Percentiles rank a stretch among this genome's conserved stretches.
Evolutionary conservation across 2,329 filamentous ascomycete species (phyloP).

Genomic region (Aaosphaeria arxii): DNA sequence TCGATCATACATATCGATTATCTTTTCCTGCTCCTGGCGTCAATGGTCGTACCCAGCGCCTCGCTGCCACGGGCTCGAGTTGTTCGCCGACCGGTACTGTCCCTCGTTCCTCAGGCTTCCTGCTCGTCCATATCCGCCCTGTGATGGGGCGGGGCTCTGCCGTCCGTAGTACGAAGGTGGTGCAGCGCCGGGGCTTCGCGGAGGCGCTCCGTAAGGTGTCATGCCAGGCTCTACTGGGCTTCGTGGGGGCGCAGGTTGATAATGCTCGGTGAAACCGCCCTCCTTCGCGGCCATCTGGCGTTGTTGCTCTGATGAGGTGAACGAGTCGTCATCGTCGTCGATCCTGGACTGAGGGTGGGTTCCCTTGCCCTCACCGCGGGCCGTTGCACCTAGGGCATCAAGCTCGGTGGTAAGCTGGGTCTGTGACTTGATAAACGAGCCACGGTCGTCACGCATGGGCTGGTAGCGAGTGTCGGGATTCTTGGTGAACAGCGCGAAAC

Average conservation of each 20-base stretch:
- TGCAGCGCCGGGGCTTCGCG: slow-evolving; percentile 9
- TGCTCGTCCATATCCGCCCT: slow-evolving; percentile 19
- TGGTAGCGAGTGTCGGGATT: slow-evolving; percentile 95
- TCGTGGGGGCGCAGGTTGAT: slow-evolving; percentile 41
- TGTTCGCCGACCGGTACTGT: slow-evolving; percentile 49
- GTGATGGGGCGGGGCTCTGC: slow-evolving; percentile 28
- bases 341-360: slow-evolving; percentile 53
- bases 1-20: slow-evolving; percentile 33
- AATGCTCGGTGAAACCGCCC: slow-evolving; percentile 40
- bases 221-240: slow-evolving; percentile 47
- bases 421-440: slow-evolving; percentile 96
- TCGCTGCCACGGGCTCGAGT: slow-evolving; percentile 62
- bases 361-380: slow-evolving; percentile 68
- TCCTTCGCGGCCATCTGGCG: slow-evolving; percentile 32
- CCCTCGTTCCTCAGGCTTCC: slow-evolving; percentile 25
- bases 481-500: slow-evolving; percentile 81
- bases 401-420: slow-evolving; percentile 84
- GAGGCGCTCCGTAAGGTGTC: slow-evolving; percentile 24
- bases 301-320: slow-evolving; percentile 47
- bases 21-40: slow-evolving; percentile 38
- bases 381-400: slow-evolving; percentile 84
- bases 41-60: slow-evolving; percentile 63
- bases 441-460: slow-evolving; percentile 93
- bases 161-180: slow-evolving; percentile 35
- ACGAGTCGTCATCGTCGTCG: slow-evolving; percentile 69